These are phyloP conservation scores for Myriosclerotinia duriaeana DNA, from an alignment of 2,329 filamentous ascomycete species.

Conservation along the genomic window DNA sequence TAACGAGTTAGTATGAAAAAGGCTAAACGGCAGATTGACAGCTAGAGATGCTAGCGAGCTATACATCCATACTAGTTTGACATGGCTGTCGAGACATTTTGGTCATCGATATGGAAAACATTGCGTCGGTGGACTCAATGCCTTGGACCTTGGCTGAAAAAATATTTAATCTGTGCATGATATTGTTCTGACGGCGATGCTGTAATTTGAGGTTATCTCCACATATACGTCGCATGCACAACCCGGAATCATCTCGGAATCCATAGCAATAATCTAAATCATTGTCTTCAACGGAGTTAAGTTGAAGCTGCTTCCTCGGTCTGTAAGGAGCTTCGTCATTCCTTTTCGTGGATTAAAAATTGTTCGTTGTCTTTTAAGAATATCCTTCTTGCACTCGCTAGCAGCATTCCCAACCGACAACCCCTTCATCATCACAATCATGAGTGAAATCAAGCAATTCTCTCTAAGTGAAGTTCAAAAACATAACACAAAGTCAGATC, in stretches of 20 bases:
- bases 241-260: neutral
- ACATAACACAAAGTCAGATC: slow-evolving; percentile 50
- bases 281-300: neutral
- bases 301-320: neutral
- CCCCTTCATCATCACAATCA: slow-evolving; percentile 5
- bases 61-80: neutral
- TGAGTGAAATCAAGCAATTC: slow-evolving; percentile 23
- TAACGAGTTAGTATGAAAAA: neutral
- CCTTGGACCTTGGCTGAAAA: neutral
- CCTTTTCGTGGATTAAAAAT: neutral
- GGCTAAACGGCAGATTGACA: neutral
- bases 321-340: neutral
- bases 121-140: neutral
- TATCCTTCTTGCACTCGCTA: neutral
- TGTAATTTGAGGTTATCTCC: slow-evolving; percentile 1
- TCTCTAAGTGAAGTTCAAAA: slow-evolving; percentile 47
- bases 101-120: neutral
- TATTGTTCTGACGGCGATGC: neutral
- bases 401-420: neutral
- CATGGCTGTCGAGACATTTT: neutral
- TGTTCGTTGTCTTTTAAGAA: neutral
- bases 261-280: neutral
- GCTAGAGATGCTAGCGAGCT: neutral
- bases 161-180: neutral
- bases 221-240: neutral